phyloP scores from a whole-genome alignment of 495 filamentous ascomycete species.

The Penicillium robsamsonii region DNA sequence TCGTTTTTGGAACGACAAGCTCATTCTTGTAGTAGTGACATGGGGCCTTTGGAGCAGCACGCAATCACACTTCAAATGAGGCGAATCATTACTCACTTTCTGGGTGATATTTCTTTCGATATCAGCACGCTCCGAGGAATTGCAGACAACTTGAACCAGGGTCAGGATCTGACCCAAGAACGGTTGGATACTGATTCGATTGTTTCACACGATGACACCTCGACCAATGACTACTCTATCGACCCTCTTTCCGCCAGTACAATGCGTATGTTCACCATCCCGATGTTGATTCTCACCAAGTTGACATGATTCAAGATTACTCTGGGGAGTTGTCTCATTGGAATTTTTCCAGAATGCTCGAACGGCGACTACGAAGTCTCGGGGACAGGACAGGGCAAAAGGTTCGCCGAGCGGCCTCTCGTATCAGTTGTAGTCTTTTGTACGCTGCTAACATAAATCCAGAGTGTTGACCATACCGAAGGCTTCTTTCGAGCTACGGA shows the following conservation, averaged over 20 bases:
- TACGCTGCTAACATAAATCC: not conserved
- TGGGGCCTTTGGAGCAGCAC: not conserved
- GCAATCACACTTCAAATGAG: conserved; percentile 10
- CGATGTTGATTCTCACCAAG: not conserved
- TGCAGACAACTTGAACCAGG: conserved; percentile 3
- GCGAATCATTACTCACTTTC: conserved; percentile 18
- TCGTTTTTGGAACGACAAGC: not conserved
- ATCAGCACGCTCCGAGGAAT: conserved; percentile 5
- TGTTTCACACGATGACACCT: not conserved
- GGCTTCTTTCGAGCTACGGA: conserved; percentile 13
- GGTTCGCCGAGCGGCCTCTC: too few relatives aligned
- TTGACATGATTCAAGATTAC: conserved; percentile 9
- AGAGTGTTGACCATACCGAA: conserved; percentile 1
- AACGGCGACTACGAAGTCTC: conserved; percentile 14
- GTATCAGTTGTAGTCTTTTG: too few relatives aligned
- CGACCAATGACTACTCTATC: conserved; percentile 16
- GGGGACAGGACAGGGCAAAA: conserved; percentile 8
- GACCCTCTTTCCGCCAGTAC: conserved; percentile 20
- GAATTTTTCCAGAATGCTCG: conserved; percentile 18
- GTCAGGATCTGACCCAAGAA: not conserved
- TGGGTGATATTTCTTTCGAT: conserved; percentile 20
- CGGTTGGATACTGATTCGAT: not conserved
- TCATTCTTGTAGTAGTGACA: not conserved
- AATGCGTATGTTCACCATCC: conserved; percentile 16
- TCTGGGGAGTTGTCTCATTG: conserved; percentile 19